Percentiles rank a stretch among this genome's conserved stretches.
Conservation (phyloP, 164 flowering plant genomes). For the Vitis vinifera region DNA sequence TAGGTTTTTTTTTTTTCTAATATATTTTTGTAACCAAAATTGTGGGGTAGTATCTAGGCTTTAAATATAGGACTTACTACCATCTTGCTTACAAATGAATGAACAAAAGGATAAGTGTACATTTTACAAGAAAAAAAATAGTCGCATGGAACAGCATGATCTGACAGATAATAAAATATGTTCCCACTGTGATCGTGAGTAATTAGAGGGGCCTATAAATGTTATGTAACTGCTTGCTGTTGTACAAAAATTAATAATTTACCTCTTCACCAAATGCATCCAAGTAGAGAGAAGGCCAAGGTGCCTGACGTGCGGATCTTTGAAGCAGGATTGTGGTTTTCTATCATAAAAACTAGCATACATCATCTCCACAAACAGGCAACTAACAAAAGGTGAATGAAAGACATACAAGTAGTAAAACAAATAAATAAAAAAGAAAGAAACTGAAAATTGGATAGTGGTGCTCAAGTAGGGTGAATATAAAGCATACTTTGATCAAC, state of each 20-base stretch:
- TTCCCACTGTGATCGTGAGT: too few relatives aligned
- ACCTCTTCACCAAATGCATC: slow-evolving; percentile 99
- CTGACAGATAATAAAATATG: too few relatives aligned
- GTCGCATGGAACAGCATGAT: too few relatives aligned
- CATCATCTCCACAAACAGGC: background rate
- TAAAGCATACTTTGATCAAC: slow-evolving; percentile 62
- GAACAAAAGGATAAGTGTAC: too few relatives aligned
- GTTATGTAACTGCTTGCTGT: background rate
- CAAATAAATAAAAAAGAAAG: background rate
- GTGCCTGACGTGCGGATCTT: slow-evolving; percentile 76
- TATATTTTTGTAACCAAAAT: too few relatives aligned
- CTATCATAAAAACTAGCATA: slow-evolving; percentile 32
- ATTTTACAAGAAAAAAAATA: too few relatives aligned
- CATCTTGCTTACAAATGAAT: too few relatives aligned
- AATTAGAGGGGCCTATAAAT: too few relatives aligned
- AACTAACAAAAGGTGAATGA: background rate
- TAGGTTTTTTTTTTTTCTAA: too few relatives aligned
- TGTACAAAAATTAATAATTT: slow-evolving; percentile 5
- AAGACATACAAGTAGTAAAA: too few relatives aligned
- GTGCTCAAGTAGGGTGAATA: background rate
- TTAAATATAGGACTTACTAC: too few relatives aligned
- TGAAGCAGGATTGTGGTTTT: slow-evolving; percentile 83
- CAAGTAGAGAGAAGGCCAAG: slow-evolving; percentile 93
- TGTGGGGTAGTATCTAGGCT: too few relatives aligned
- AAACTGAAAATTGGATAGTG: background rate